Evolutionary conservation across 768 basidiomycete species (phyloP).

Genomic region (Phanerochaete carnosa): DNA sequence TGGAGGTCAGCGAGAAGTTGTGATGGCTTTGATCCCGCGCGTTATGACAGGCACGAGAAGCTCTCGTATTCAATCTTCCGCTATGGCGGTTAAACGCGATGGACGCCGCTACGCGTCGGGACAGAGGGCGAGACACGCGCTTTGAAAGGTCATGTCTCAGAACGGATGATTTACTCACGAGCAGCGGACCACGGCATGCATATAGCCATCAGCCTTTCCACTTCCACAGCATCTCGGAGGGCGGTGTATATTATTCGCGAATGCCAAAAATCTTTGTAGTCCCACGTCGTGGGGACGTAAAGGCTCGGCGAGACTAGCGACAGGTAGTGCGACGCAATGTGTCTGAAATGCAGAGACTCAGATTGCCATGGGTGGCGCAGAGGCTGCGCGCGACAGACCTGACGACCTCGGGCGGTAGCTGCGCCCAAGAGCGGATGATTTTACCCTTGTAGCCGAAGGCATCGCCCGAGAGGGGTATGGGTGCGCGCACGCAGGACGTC

Average conservation of each 20-base stretch:
- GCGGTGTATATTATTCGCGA: conserved; percentile 57
- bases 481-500: conserved; percentile 11
- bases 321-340: conserved; percentile 59
- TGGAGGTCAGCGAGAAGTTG: conserved; percentile 6
- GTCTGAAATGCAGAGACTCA: conserved; percentile 32
- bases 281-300: conserved; percentile 49
- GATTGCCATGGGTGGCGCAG: conserved; percentile 27
- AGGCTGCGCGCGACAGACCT: conserved; percentile 40
- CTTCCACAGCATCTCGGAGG: conserved; percentile 57
- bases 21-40: conserved; percentile 12
- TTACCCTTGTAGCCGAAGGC: conserved; percentile 49
- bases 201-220: conserved; percentile 62
- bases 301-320: conserved; percentile 38
- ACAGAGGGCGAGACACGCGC: neutral
- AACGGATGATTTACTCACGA: conserved; percentile 39
- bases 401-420: conserved; percentile 59
- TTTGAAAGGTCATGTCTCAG: neutral
- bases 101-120: neutral
- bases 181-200: conserved; percentile 59
- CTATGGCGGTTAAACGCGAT: neutral
- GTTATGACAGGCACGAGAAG: conserved; percentile 13
- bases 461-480: neutral
- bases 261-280: conserved; percentile 53
- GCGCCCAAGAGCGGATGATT: conserved; percentile 55
- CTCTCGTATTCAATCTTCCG: conserved; percentile 4